Conservation (phyloP, 345 rosid species). For the Turritis glabra region DNA sequence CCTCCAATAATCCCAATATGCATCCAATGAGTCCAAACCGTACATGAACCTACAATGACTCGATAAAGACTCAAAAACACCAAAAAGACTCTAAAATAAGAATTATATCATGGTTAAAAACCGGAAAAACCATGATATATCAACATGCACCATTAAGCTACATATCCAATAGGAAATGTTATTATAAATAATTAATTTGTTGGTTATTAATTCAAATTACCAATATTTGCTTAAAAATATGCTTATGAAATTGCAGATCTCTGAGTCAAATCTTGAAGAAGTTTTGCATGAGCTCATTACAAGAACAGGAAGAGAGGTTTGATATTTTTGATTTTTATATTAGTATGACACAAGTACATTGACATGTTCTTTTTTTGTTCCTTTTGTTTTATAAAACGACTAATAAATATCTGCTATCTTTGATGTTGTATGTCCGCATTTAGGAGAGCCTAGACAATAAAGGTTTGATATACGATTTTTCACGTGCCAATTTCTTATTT, state of each 20-base stretch:
- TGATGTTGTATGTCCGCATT: background rate
- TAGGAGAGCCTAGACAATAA: conserved; percentile 20
- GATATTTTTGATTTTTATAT: background rate
- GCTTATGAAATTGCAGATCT: conserved; percentile 7
- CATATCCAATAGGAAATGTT: background rate
- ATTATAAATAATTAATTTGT: background rate
- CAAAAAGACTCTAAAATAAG: too few relatives aligned
- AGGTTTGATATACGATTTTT: too few relatives aligned
- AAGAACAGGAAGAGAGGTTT: conserved; percentile 20
- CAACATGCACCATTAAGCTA: background rate
- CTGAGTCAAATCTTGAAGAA: background rate
- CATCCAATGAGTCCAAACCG: too few relatives aligned
- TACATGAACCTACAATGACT: too few relatives aligned
- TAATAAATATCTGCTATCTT: background rate
- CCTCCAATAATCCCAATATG: too few relatives aligned
- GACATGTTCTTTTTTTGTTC: background rate
- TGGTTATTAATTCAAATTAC: background rate
- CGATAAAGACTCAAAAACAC: too few relatives aligned
- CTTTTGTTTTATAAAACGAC: background rate
- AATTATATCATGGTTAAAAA: too few relatives aligned
- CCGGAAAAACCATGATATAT: too few relatives aligned
- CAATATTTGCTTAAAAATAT: background rate
- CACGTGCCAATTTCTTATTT: too few relatives aligned
- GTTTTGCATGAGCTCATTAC: background rate
- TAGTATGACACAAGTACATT: background rate